phyloP scores from a whole-genome alignment of 306 rosid species.

The Aeschynomene evenia region DNA sequence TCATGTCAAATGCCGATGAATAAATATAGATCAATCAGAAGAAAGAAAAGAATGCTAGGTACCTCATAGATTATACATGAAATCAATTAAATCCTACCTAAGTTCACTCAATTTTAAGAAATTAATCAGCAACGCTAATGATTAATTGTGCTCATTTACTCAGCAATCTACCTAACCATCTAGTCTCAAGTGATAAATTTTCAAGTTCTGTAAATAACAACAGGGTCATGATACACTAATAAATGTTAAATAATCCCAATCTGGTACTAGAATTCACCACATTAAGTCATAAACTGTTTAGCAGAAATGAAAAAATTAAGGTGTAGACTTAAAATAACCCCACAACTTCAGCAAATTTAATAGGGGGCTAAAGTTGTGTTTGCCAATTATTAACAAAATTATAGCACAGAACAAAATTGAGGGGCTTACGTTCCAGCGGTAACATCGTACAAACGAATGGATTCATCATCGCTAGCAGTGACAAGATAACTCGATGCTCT shows the following conservation, averaged over 20 bases:
- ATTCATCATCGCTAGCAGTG: conserved; percentile 97
- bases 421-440: conserved; percentile 66
- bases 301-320: background rate
- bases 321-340: background rate
- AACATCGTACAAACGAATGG: conserved; percentile 86
- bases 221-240: background rate
- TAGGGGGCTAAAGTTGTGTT: background rate
- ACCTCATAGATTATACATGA: background rate
- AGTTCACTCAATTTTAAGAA: background rate
- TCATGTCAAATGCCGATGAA: background rate
- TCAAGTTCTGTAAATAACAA: background rate
- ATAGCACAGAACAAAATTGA: conserved; percentile 12
- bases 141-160: conserved; percentile 7
- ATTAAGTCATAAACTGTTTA: background rate
- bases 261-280: background rate
- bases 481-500: conserved; percentile 78
- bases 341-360: background rate
- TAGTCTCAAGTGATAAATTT: conserved; percentile 5
- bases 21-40: conserved; percentile 1
- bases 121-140: background rate
- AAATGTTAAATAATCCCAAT: conserved; percentile 18
- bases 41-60: background rate
- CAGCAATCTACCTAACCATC: conserved; percentile 7
- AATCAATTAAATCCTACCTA: background rate
- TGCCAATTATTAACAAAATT: background rate